Conservation (phyloP, 805 yeast species). For the Lipomyces orientalis region DNA sequence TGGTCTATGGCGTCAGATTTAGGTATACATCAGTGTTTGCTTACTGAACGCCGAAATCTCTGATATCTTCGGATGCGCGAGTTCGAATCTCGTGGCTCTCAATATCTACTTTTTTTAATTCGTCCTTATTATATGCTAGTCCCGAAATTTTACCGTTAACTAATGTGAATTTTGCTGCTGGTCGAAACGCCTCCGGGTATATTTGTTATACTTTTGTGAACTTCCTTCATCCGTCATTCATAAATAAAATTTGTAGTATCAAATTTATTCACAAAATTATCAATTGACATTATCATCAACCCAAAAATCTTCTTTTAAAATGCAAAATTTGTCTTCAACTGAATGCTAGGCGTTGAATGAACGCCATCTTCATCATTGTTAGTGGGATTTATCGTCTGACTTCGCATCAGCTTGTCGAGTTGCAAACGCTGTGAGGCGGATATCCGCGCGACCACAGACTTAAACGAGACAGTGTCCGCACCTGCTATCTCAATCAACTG, state of each 20-base stretch:
- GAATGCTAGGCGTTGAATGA: constrained; percentile 21
- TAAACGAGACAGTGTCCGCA: constrained; percentile 45
- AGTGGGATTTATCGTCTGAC: not conserved
- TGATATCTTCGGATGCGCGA: constrained; percentile 51
- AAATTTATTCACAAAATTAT: not conserved
- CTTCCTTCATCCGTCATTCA: no score
- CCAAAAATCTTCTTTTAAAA: constrained; percentile 7
- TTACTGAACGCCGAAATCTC: constrained; percentile 41
- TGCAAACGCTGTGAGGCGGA: constrained; percentile 45
- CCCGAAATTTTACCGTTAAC: not conserved
- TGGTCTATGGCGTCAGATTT: constrained; percentile 52
- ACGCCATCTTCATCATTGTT: constrained; percentile 5
- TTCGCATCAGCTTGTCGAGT: constrained; percentile 36
- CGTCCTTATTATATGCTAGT: no score
- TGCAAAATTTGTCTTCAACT: constrained; percentile 29
- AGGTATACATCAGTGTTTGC: constrained; percentile 40
- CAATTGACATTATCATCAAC: not conserved
- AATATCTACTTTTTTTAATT: constrained; percentile 35
- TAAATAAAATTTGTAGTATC: not conserved
- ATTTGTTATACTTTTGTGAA: no score
- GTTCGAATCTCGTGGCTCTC: constrained; percentile 51
- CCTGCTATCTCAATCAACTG: constrained; percentile 44
- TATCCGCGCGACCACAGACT: constrained; percentile 51
- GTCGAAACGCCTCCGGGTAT: not conserved
- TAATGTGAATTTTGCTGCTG: not conserved